phyloP scores from a whole-genome alignment of 768 basidiomycete species.

The Termitomyces sp. region DNA sequence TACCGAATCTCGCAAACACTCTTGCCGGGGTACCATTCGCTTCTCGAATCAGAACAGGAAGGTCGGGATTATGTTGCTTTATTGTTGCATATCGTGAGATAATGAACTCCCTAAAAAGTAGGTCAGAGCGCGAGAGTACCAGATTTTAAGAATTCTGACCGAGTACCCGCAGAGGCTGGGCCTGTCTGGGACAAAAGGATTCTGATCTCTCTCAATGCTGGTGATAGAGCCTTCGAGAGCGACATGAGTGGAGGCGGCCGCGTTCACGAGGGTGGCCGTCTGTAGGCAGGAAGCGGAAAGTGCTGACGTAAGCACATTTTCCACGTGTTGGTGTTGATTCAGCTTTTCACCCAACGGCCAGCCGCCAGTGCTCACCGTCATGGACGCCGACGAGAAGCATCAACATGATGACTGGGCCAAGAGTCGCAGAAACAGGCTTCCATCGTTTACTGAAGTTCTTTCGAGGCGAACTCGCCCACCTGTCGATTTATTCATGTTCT shows the following conservation, averaged over 20 bases:
- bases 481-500: slow-evolving; percentile 98
- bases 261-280: not conserved
- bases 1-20: slow-evolving; percentile 83
- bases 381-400: slow-evolving; percentile 54
- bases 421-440: slow-evolving; percentile 69
- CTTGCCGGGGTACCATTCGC: slow-evolving; percentile 76
- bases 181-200: slow-evolving; percentile 77
- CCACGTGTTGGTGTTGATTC: slow-evolving; percentile 15
- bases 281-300: slow-evolving; percentile 5
- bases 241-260: slow-evolving; percentile 35
- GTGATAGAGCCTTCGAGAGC: slow-evolving; percentile 69
- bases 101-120: slow-evolving; percentile 64
- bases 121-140: slow-evolving; percentile 1
- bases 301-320: slow-evolving; percentile 30
- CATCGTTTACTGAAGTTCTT: slow-evolving; percentile 88
- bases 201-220: slow-evolving; percentile 75
- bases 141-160: slow-evolving; percentile 37
- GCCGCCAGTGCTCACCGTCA: slow-evolving; percentile 18
- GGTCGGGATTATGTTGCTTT: slow-evolving; percentile 80
- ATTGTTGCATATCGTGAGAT: slow-evolving; percentile 65
- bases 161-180: slow-evolving; percentile 69
- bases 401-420: slow-evolving; percentile 71
- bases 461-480: slow-evolving; percentile 88
- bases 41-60: slow-evolving; percentile 81
- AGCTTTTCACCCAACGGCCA: slow-evolving; percentile 27